A percentile compares a stretch with the other conserved stretches of the same genome.
phyloP scores from a whole-genome alignment of 148 eudicot species.

The Fagopyrum tataricum region DNA sequence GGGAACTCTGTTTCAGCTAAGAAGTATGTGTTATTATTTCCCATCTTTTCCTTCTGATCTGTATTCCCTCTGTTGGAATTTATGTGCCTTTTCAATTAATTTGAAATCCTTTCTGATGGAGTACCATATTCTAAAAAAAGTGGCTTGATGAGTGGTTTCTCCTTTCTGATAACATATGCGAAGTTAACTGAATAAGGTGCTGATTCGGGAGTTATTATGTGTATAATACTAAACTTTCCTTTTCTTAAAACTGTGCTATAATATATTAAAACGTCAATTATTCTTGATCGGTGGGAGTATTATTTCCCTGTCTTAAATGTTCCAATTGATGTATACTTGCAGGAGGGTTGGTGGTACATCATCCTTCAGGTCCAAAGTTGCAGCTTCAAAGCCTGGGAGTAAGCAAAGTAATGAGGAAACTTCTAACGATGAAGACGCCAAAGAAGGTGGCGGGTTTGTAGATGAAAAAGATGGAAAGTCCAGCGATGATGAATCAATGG shows the following conservation, averaged over 20 bases:
- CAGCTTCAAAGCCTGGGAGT: constrained; percentile 3
- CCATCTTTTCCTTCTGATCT: neutral
- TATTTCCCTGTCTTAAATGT: neutral
- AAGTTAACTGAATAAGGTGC: no score
- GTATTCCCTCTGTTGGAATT: no score
- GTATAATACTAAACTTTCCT: no score
- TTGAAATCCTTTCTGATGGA: no score
- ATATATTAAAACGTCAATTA: no score
- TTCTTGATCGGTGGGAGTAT: no score
- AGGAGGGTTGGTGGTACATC: constrained; percentile 11
- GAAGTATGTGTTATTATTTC: neutral
- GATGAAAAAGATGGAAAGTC: neutral
- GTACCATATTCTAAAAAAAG: no score
- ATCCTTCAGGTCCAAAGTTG: constrained; percentile 3
- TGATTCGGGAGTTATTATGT: no score
- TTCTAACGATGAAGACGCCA: constrained; percentile 7
- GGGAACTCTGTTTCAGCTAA: constrained; percentile 7
- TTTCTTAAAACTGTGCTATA: no score
- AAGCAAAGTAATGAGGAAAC: constrained; percentile 4
- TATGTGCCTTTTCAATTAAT: no score
- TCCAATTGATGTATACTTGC: neutral
- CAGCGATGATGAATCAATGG: constrained; percentile 5
- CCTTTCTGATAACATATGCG: no score
- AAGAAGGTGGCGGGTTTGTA: neutral
- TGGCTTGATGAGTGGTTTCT: no score